A percentile compares a stretch with the other conserved stretches of the same genome.
Evolutionary conservation across 2,329 filamentous ascomycete species (phyloP).

Genomic region (Domatiomyces globalis): DNA sequence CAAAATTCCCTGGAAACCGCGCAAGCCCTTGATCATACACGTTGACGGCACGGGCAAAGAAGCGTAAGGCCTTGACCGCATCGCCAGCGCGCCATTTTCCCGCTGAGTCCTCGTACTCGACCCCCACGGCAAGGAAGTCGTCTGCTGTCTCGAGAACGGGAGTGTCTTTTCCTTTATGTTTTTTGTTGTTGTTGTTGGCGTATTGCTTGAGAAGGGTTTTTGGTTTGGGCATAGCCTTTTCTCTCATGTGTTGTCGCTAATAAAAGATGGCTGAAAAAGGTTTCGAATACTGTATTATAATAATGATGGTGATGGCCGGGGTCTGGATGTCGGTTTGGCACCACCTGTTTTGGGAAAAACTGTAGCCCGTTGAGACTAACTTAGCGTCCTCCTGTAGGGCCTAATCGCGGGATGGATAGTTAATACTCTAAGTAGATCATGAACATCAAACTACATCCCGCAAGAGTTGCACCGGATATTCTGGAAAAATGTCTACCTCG

Average conservation of each 20-base stretch:
- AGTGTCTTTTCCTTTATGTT: conserved; percentile 26
- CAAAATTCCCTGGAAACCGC: conserved; percentile 48
- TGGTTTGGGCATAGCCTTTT: conserved; percentile 13
- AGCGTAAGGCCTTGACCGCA: conserved; percentile 47
- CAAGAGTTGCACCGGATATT: too few relatives aligned
- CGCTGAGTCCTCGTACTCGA: conserved; percentile 55
- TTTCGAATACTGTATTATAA: too few relatives aligned
- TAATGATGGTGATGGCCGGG: not conserved
- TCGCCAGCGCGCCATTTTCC: conserved; percentile 64
- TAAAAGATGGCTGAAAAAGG: not conserved
- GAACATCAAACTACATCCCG: too few relatives aligned
- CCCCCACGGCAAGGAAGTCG: conserved; percentile 42
- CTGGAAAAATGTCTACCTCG: too few relatives aligned
- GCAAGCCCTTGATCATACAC: conserved; percentile 50
- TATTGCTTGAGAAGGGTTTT: conserved; percentile 18
- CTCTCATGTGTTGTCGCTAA: not conserved
- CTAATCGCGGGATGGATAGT: too few relatives aligned
- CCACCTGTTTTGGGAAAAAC: not conserved
- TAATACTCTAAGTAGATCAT: too few relatives aligned
- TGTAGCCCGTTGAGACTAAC: not conserved
- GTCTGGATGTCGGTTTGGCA: too few relatives aligned
- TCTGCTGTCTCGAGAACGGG: conserved; percentile 48
- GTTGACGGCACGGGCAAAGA: conserved; percentile 48
- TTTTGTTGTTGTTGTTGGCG: conserved; percentile 18
- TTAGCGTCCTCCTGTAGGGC: not conserved